A percentile compares a stretch with the other conserved stretches of the same genome.
Conservation (phyloP, 805 yeast species). For the Wickerhamiella slavikovae region DNA sequence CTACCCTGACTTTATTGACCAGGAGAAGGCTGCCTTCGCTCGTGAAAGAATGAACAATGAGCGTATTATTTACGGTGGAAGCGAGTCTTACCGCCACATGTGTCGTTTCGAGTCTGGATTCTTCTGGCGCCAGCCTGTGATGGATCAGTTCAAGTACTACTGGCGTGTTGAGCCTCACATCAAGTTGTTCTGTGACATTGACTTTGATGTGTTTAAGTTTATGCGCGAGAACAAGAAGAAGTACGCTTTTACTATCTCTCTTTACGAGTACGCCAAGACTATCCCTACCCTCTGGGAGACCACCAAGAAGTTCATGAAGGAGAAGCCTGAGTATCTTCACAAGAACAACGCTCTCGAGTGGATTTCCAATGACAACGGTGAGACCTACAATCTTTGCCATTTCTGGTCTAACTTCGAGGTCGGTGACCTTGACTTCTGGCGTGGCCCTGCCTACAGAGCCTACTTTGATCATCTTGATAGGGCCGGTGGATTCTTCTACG, state of each 20-base stretch:
- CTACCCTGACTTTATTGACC: conserved; percentile 63
- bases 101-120: conserved; percentile 76
- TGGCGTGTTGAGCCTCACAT: conserved; percentile 88
- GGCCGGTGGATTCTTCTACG: conserved; percentile 64
- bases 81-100: conserved; percentile 70
- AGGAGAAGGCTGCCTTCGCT: conserved; percentile 40
- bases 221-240: conserved; percentile 56
- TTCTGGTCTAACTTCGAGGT: conserved; percentile 74
- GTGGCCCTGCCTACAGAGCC: conserved; percentile 32
- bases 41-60: conserved; percentile 34
- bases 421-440: conserved; percentile 50
- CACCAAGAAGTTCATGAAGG: conserved; percentile 39
- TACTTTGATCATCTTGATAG: conserved; percentile 44
- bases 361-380: conserved; percentile 49
- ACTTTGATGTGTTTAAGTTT: conserved; percentile 59
- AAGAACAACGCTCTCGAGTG: conserved; percentile 47
- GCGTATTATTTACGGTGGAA: conserved; percentile 51
- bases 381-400: conserved; percentile 64
- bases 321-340: conserved; percentile 37
- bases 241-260: conserved; percentile 58
- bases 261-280: conserved; percentile 49
- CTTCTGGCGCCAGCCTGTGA: conserved; percentile 49
- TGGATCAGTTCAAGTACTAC: conserved; percentile 60
- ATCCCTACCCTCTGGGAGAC: conserved; percentile 61
- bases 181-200: conserved; percentile 53